These are phyloP conservation scores for Usnea hakonensis DNA, from an alignment of 495 filamentous ascomycete genomes.

Conservation along the genomic window DNA sequence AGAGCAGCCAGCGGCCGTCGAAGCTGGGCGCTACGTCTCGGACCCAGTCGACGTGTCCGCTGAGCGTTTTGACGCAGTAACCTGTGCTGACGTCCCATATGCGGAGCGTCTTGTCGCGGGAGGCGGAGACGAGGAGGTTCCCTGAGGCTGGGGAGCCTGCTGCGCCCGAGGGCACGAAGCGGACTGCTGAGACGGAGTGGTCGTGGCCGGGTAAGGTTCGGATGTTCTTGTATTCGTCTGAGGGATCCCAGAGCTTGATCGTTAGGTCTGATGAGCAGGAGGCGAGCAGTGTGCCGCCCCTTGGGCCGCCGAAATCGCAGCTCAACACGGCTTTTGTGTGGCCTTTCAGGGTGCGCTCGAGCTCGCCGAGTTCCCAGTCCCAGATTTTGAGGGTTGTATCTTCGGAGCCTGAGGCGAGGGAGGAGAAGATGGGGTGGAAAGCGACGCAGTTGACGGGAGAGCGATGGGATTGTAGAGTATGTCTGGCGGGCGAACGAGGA, in stretches of 20 bases:
- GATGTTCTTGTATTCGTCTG: conserved; percentile 91
- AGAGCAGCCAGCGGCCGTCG: conserved; percentile 77
- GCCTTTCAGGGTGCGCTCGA: conserved; percentile 86
- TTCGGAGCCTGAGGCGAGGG: conserved; percentile 86
- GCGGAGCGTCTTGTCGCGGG: conserved; percentile 71
- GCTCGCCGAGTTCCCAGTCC: conserved; percentile 95
- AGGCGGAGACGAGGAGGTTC: conserved; percentile 74
- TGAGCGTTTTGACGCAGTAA: conserved; percentile 80
- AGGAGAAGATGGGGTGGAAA: conserved; percentile 91
- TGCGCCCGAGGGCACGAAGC: conserved; percentile 76
- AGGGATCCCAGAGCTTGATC: conserved; percentile 95
- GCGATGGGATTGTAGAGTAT: conserved; percentile 80
- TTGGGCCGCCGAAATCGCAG: conserved; percentile 85
- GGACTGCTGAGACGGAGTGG: conserved; percentile 78
- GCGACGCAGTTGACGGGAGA: conserved; percentile 77
- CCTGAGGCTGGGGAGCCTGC: conserved; percentile 38
- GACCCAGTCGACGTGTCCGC: conserved; percentile 83
- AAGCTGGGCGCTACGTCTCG: conserved; percentile 73
- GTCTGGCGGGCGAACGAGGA: conserved; percentile 67
- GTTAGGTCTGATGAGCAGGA: conserved; percentile 86
- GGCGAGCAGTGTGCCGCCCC: conserved; percentile 77
- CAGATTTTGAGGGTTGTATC: conserved; percentile 94
- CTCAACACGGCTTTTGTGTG: conserved; percentile 87
- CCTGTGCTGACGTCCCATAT: conserved; percentile 93
- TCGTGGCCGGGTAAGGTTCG: conserved; percentile 90